Evolutionary conservation across 2,329 filamentous ascomycete species (phyloP).

Genomic region (Xylaria sp.): DNA sequence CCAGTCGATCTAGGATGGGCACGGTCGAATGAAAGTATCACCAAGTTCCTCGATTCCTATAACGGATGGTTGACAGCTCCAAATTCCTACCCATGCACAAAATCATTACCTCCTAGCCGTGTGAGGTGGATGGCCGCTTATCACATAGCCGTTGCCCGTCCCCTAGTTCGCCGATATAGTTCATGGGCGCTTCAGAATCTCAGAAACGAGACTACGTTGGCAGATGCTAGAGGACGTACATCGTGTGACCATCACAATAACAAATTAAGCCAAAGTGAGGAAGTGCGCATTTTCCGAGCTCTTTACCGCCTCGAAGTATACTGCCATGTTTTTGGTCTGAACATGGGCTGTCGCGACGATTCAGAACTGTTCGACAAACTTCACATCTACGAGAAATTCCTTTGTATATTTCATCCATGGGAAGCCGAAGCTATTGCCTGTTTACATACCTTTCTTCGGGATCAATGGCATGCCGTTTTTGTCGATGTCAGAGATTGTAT

Average conservation of each 20-base stretch:
- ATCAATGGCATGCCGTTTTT: conserved; percentile 10
- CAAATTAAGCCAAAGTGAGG: conserved; percentile 32
- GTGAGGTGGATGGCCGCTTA: conserved; percentile 31
- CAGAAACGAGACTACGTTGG: neutral
- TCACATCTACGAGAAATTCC: neutral
- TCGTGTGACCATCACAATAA: neutral
- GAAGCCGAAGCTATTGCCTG: conserved; percentile 15
- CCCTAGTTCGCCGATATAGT: conserved; percentile 21
- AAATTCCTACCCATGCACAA: neutral
- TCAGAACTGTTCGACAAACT: neutral
- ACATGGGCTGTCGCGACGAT: conserved; percentile 18
- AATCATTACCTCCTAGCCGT: neutral
- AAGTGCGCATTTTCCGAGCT: conserved; percentile 39
- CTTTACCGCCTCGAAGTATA: conserved; percentile 42
- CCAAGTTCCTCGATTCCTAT: neutral
- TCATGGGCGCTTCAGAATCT: conserved; percentile 29
- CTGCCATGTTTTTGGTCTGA: conserved; percentile 34
- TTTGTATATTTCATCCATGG: conserved; percentile 14
- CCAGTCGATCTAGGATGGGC: conserved; percentile 20
- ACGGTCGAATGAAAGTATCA: neutral
- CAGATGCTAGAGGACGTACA: neutral
- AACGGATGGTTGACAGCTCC: neutral
- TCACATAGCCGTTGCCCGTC: conserved; percentile 28
- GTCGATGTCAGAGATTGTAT: neutral
- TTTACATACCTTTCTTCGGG: conserved; percentile 1